Base-by-base conservation (phyloP, 2,329 filamentous ascomycete species). In the Fusarium sulawesiense region DNA sequence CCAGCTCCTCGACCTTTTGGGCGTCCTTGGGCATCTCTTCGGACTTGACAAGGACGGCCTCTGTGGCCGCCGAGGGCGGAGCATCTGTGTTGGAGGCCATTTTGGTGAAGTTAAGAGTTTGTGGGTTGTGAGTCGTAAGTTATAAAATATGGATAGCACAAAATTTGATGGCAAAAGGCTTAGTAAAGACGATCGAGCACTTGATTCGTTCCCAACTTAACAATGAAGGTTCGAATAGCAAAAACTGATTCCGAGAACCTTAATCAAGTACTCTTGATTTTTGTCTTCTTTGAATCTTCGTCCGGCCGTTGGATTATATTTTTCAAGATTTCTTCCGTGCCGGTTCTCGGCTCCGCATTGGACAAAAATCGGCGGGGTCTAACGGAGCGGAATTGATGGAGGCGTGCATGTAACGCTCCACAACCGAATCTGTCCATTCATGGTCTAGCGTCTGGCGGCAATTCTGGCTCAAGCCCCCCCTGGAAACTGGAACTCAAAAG, bases 1-100 rank as follows among this genome's bases (percentile, higher is more conserved):
- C 95, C 66, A 98, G 88, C 75, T 97, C 96, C 78, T 92, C 88
- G 37, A 99, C 95, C 78, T 93, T 88, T 72, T 91, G 89, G n/a
- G 93, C 88, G 48, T 87, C 91, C 57, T 90, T 86, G 18, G 95
- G 93, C 78, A 97, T 90, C 57, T 93, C 92, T 60, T 92, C 91
- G 3, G 95, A 98, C 51, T 91, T 86, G 73, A 95, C 92, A 54
- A 98, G 86, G 48, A 98, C 95, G 30, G 95, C 95, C 78, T 92
- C 89, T 49, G 90, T 93, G 60, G 89, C 91, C 67, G 85, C 85
- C 13, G 85, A 78, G 8, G 91, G 91, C n/a, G 87, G 86, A 27
- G 78, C 78, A 73, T 83, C 81, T 30, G 41, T 45, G 23, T 66
- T 60, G 42, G 74, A 74, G 40, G 76, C 72, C 80, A 82, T 82